Evolutionary conservation across 352 stramenopile species (phyloP).

Genomic region (Aphanomyces invadans): DNA sequence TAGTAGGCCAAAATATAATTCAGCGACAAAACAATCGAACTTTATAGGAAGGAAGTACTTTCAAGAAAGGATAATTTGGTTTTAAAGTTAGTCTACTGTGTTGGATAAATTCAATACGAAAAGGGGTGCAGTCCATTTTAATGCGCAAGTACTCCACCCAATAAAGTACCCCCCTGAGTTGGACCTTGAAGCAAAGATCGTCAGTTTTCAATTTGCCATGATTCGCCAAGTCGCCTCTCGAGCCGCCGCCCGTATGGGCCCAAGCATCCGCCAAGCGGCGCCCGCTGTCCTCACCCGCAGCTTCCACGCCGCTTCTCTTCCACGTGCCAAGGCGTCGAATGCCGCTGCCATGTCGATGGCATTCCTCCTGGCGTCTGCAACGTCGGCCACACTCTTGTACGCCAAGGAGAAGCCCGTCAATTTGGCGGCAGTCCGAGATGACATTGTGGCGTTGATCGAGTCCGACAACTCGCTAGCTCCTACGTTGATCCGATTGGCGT

Average conservation of each 20-base stretch:
- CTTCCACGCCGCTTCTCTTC: background rate
- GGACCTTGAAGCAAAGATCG: too few species aligned
- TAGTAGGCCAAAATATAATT: too few species aligned
- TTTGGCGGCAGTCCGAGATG: slow-evolving; percentile 73
- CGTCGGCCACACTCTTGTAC: slow-evolving; percentile 24
- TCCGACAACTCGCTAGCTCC: slow-evolving; percentile 84
- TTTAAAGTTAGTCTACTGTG: background rate
- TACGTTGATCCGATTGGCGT: slow-evolving; percentile 87
- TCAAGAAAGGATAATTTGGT: background rate
- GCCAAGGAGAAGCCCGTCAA: slow-evolving; percentile 50
- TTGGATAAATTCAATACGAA: background rate
- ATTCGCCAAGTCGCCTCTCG: slow-evolving; percentile 1
- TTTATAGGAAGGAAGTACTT: too few species aligned
- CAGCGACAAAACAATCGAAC: too few species aligned
- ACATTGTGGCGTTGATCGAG: slow-evolving; percentile 85
- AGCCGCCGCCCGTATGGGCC: background rate
- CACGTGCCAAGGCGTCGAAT: background rate
- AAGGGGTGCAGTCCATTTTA: too few species aligned
- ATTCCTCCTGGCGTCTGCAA: slow-evolving; percentile 15
- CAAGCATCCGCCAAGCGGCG: background rate
- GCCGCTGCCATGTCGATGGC: slow-evolving; percentile 17
- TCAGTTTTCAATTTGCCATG: background rate
- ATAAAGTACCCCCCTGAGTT: too few species aligned
- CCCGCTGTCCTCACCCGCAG: background rate
- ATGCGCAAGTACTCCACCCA: too few species aligned